Evolutionary conservation across 1,139 yeast genomes (phyloP), one percentile per base, ranked within the genome.

Genomic region (Scheffersomyces lignicola): DNA sequence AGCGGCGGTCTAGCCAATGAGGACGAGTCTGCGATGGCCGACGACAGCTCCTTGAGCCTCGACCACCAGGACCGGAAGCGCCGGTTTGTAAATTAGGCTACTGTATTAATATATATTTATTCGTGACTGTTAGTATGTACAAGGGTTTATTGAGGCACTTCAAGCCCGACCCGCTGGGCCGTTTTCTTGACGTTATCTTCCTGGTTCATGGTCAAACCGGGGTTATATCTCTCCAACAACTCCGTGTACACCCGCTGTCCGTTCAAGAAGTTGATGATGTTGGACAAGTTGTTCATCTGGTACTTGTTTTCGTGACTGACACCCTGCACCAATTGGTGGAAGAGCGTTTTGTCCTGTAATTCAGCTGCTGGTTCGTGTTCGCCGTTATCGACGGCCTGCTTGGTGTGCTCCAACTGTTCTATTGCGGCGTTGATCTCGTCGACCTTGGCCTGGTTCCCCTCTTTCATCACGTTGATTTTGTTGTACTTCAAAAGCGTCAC

Each of bases 141-240:
- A 20, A 18, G 12, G 13, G 25, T 18, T 31, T 51, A 52, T 34
- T 58, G 51, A 12, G 67, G 67, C 7, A 60, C 61, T 15, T 43
- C 38, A 29, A 90, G 71, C 0, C 98, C 98, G 10, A 92, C 98
- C 44, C 82, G 73, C 39, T 81, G 74, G 4, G 97, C 98, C 3
- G 95, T 83, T 51, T 76, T 77, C 48, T 80, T 69, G 17, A 90
- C 81, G 39, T 83, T 80, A 42, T 90, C 96, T 38, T 76, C 78
- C 50, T 85, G 95, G 21, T 79, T 75, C 80, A 84, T 76, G 26
- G 77, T 76, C 43, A 85, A 70, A 1, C 95, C 95, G 2, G 95
- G 92, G 52, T 90, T 88, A 59, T 90, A 90, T 47, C 95, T 73
- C 45, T 85, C 94, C 34, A 90, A 67, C 37, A 92, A 70, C 44